Evolutionary conservation across 2,329 filamentous ascomycete genomes (phyloP).

Genomic region (Juglanconis juglandina): DNA sequence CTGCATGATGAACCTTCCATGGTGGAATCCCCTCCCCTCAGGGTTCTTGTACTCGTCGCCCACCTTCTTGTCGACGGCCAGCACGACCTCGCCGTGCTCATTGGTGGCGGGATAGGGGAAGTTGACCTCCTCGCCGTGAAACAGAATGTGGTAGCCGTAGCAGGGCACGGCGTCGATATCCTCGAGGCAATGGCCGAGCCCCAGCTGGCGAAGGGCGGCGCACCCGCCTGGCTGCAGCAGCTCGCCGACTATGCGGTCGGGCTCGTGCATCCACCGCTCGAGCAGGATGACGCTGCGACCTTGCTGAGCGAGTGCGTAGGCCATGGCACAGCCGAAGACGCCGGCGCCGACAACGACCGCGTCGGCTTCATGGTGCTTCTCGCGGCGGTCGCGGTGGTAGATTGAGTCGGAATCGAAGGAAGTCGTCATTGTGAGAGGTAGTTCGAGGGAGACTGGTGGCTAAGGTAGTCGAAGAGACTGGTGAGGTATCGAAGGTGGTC

Average conservation of each 20-base stretch:
- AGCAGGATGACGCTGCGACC: slow-evolving; percentile 87
- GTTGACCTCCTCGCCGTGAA: slow-evolving; percentile 66
- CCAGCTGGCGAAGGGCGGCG: slow-evolving; percentile 73
- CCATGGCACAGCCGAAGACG: slow-evolving; percentile 81
- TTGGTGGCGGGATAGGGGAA: slow-evolving; percentile 75
- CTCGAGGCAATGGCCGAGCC: slow-evolving; percentile 77
- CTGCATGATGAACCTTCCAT: slow-evolving; percentile 86
- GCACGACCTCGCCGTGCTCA: slow-evolving; percentile 40
- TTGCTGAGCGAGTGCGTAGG: slow-evolving; percentile 80
- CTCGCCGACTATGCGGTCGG: slow-evolving; percentile 94
- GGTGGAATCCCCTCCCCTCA: slow-evolving; percentile 82
- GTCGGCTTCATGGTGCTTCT: slow-evolving; percentile 65
- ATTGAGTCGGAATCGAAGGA: slow-evolving; percentile 29
- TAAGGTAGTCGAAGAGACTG: neutral
- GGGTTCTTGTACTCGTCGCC: slow-evolving; percentile 44
- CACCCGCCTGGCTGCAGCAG: slow-evolving; percentile 91
- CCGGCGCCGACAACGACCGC: slow-evolving; percentile 91
- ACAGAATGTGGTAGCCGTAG: slow-evolving; percentile 84
- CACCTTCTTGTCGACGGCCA: slow-evolving; percentile 25
- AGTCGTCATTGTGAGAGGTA: slow-evolving; percentile 26
- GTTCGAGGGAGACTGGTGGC: neutral
- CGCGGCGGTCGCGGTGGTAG: slow-evolving; percentile 46
- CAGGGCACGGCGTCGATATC: slow-evolving; percentile 82
- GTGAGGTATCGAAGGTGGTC: neutral
- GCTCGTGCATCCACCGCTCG: slow-evolving; percentile 85